Base-by-base conservation (phyloP, 768 basidiomycete species). In the Suillus sp. region DNA sequence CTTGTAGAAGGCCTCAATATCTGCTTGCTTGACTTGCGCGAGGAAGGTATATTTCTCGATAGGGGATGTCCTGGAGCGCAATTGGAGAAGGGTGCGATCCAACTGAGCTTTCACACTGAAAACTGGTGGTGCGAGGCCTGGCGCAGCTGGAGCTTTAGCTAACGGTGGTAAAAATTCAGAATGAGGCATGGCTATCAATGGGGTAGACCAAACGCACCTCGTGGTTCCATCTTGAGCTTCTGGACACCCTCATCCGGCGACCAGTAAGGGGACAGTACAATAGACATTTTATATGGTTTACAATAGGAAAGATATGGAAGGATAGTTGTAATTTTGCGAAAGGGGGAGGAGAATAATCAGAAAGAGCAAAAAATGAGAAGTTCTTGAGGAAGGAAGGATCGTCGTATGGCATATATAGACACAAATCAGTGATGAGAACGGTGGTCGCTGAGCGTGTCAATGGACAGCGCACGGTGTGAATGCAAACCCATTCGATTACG, bases 41-140 rank as follows among this genome's bases (percentile, higher is more conserved):
- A 96, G 85, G 72, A 88, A 95, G 71, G 93, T 91, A 77, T 96
- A 90, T 78, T 93, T 91, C 72, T 95, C 92, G 47, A 95, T 85
- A 62, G 76, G 72, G 73, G 84, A 86, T 72, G 86, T 83, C 75
- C 93, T 93, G 20, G 89, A 88, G 57, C 87, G 87, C 10, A 93
- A 77, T 74, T 93, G 92, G n/a, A 74, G 75, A 62, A 92, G 75
- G 70, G 85, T 86, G 59, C 92, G 88, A 25, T 79, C 62, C 40
- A 77, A 72, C 68, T 92, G 91, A 32, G 86, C 69, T 7, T 75
- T 68, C 2, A 77, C 76, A 50, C 87, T 79, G 56, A 89, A 79
- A 5, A 79, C 81, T 3, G 88, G 85, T 34, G 92, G 92, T 2
- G 83, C 73, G 38, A 88, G 75, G 25, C 92, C 91, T 55, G 75